phyloP scores from a whole-genome alignment of 352 stramenopile species.

The Globisporangium orthogonon region DNA sequence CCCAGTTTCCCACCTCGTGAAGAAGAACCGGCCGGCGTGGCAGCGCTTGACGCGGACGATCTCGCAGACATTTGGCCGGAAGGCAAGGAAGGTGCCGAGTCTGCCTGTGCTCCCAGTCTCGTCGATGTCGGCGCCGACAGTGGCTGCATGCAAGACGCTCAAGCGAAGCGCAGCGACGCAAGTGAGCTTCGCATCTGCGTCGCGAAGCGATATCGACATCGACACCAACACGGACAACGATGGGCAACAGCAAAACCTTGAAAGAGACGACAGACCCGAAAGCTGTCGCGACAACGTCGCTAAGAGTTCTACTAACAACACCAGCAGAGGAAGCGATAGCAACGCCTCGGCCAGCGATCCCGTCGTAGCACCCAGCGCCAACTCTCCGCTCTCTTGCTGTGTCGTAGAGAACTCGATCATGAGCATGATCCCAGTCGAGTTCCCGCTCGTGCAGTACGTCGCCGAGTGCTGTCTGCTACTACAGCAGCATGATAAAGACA shows the following conservation, averaged over 20 bases:
- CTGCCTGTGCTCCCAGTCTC: neutral
- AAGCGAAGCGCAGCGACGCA: neutral
- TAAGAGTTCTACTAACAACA: neutral
- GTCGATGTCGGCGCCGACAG: neutral
- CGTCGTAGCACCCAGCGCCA: neutral
- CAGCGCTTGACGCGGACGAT: constrained; percentile 11
- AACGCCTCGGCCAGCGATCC: neutral
- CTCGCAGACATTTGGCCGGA: constrained; percentile 4
- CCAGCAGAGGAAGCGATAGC: neutral
- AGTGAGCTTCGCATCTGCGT: neutral
- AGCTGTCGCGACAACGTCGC: neutral
- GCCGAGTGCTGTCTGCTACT: constrained; percentile 11
- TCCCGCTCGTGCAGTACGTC: constrained; percentile 15
- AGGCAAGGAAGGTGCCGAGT: constrained; percentile 1
- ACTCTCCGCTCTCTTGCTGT: neutral
- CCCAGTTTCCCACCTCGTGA: neutral
- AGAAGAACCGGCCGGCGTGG: constrained; percentile 5
- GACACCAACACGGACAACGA: neutral
- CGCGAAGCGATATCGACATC: neutral
- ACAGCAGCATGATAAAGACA: neutral
- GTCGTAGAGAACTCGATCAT: constrained; percentile 1
- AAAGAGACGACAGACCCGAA: neutral
- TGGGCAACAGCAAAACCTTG: neutral
- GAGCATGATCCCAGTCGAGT: constrained; percentile 7
- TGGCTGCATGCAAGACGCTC: neutral